Evolutionary conservation across 345 rosid species (phyloP).

Genomic region (Citrus reticulata): DNA sequence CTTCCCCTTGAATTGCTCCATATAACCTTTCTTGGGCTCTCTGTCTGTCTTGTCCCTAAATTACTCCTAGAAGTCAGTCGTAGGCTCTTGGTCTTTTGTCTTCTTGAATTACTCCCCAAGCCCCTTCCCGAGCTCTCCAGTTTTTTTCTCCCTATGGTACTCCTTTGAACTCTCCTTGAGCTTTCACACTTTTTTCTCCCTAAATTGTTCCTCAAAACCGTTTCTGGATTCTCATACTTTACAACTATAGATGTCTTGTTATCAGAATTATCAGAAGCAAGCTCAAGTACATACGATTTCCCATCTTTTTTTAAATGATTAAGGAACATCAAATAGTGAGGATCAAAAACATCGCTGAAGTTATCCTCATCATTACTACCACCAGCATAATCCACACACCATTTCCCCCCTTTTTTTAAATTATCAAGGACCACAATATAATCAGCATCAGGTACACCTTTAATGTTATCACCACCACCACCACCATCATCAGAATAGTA

Average conservation of each 20-base stretch:
- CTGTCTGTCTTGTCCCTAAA: background rate
- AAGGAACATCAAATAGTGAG: slow-evolving; percentile 31
- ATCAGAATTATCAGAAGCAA: slow-evolving; percentile 1
- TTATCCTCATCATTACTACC: background rate
- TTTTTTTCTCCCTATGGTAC: background rate
- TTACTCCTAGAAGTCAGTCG: slow-evolving; percentile 3
- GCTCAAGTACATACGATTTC: slow-evolving; percentile 27
- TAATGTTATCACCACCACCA: slow-evolving; percentile 1
- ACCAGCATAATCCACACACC: too few species aligned
- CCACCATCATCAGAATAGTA: background rate
- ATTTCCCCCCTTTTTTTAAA: too few species aligned
- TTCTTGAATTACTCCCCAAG: background rate
- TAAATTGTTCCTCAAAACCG: slow-evolving; percentile 9
- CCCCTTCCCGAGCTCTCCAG: background rate
- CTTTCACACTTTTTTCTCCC: slow-evolving; percentile 18
- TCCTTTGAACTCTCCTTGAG: background rate
- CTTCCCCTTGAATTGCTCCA: background rate
- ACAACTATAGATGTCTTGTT: slow-evolving; percentile 7
- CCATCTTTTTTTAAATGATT: slow-evolving; percentile 29
- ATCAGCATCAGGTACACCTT: background rate
- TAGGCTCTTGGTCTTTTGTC: background rate
- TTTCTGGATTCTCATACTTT: slow-evolving; percentile 14
- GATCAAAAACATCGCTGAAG: slow-evolving; percentile 19
- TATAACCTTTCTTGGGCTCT: background rate
- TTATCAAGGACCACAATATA: too few species aligned